Evolutionary conservation across 2,329 filamentous ascomycete genomes (phyloP).

Genomic region (Trichoderma arundinaceum): DNA sequence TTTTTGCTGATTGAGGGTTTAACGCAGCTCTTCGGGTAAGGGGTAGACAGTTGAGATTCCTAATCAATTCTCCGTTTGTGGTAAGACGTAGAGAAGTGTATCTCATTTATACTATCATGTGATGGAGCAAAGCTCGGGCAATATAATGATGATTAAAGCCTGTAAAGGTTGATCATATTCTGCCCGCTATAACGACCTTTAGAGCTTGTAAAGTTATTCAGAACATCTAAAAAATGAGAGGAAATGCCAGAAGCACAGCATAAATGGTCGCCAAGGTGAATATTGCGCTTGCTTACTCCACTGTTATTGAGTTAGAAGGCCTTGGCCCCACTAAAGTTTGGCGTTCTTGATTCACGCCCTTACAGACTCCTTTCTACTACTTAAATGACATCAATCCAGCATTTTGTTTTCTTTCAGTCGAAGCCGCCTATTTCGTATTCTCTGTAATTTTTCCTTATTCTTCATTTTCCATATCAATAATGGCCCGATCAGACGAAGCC

Average conservation of each 20-base stretch:
- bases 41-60: background rate
- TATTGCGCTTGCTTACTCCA: too few relatives aligned
- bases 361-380: background rate
- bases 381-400: background rate
- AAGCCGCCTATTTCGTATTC: background rate
- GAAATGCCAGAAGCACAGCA: too few relatives aligned
- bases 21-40: background rate
- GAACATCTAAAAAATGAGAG: too few relatives aligned
- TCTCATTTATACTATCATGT: too few relatives aligned
- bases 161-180: too few relatives aligned
- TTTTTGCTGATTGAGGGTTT: background rate
- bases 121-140: too few relatives aligned
- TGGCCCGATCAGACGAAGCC: conserved; percentile 77
- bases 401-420: background rate
- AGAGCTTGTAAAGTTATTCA: too few relatives aligned
- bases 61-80: background rate
- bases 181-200: too few relatives aligned
- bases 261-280: too few relatives aligned
- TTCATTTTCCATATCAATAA: background rate
- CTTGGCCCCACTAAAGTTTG: background rate
- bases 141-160: too few relatives aligned
- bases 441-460: background rate
- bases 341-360: background rate
- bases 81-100: background rate
- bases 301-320: background rate